Evolutionary conservation across 345 rosid species (phyloP), one percentile per base, ranked within the genome.

Genomic region (Geranium brycei): DNA sequence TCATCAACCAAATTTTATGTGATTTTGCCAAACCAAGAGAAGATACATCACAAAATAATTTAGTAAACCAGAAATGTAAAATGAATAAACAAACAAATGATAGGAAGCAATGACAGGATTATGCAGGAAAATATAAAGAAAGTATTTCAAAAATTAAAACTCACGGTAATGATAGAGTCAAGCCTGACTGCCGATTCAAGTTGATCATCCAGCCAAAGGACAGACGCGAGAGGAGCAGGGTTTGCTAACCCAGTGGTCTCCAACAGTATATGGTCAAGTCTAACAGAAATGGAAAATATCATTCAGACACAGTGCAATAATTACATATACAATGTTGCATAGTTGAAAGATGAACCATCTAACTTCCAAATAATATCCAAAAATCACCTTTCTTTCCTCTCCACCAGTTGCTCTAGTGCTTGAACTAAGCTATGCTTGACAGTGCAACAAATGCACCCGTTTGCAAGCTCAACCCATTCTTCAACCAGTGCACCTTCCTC

Each of bases 171-270:
- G 64, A 93, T 86, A 70, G 90, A 93, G 80, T 93, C 99, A 62
- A 89, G 95, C 83, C 83, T 86, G 76, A 89, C 87, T 23, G 85
- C 70, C 17, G 99, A 85, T 76, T 93, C 99, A 65, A 89, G 81
- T 66, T 87, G 97, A 58, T 89, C 99, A 73, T 87, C 99, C 84
- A 89, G 73, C 99, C 97, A 92, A 72, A 93, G 97, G 51, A 93
- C 73, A 62, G 97, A 87, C 6, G 98, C 97, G 62, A 87, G 68
- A 19, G 97, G 97, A 75, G 91, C 98, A 13, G 98, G 97, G 71
- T 93, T 93, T 0, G 96, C 99, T 66, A 93, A 78, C 67, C 99
- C 97, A n/a, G 99, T 89, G n/a, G 97, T 93, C 85, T 89, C 97
- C 57, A 93, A 75, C 69, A 93, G 75, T 67, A 93, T 93, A 71